Base-by-base conservation (phyloP, 345 rosid genomes). In the Linum usitatissimum region DNA sequence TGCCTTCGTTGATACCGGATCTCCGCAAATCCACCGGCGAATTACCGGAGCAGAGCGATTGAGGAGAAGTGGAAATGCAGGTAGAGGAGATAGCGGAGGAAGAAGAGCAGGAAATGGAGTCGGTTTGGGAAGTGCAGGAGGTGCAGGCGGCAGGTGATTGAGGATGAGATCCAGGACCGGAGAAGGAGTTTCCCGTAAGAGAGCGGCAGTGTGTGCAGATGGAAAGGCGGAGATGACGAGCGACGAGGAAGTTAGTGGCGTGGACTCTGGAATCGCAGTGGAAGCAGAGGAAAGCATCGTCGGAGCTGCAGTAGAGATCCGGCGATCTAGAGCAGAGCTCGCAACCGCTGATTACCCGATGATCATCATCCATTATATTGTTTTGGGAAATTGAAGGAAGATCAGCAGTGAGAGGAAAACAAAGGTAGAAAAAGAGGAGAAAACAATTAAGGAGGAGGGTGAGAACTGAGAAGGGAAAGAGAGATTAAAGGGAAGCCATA, bases 161-260 rank as follows among this genome's bases (percentile, higher is more conserved):
- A 5, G 53, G 23, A 18, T 18, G 57, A 1, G 62, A 45, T 54
- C 45, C 38, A 59, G 28, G 3, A 21, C 71, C 77, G 49, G 66
- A 66, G 62, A 68, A 3, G 66, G 60, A n/a, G 30, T 3, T 10
- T 5, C 58, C 65, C 53, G 76, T 30, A 36, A 65, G 59, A 19
- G 55, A 68, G 12, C 53, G 30, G 49, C 80, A 67, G 42, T 14
- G 12, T 21, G 42, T 48, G 68, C 78, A 81, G 54, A 81, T n/a
- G 18, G 64, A 4, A 23, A 39, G 42, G 38, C 81, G 78, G 53
- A 74, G 15, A 61, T 77, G 86, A 30, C 78, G 86, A n/a, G 83
- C 78, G 10, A 79, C 83, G 64, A 81, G 79, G 68, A 81, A 81
- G 77, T 81, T 81, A 20, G 81, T 79, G 9, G 59, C 38, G 64